phyloP scores from a whole-genome alignment of 805 yeast species.

The Isabelozyma gotoi region DNA sequence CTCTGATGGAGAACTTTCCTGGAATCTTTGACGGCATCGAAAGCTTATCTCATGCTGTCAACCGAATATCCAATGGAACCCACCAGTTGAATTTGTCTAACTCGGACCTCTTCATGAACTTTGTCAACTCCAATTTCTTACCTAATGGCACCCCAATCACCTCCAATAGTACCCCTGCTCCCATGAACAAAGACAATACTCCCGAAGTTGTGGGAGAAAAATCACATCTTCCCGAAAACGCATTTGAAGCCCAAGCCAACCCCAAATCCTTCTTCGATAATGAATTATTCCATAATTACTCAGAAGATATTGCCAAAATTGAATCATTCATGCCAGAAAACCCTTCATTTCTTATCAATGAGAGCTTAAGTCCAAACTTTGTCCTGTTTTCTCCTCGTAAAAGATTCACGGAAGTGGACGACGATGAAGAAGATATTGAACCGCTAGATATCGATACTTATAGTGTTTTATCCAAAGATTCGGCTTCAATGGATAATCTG shows the following conservation, averaged over 20 bases:
- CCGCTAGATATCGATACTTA: not conserved
- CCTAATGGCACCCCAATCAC: not conserved
- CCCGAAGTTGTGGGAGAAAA: slow-evolving; percentile 8
- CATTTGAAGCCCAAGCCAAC: not conserved
- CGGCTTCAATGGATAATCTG: not conserved
- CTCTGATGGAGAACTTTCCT: not conserved
- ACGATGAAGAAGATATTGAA: slow-evolving; percentile 3
- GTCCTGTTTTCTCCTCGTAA: not conserved
- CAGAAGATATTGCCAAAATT: slow-evolving; percentile 35
- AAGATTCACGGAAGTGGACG: slow-evolving; percentile 5
- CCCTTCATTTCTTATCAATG: slow-evolving; percentile 10
- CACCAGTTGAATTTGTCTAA: slow-evolving; percentile 23
- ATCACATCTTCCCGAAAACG: not conserved
- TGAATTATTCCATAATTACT: slow-evolving; percentile 20
- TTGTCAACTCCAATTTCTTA: slow-evolving; percentile 12
- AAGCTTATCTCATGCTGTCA: slow-evolving; percentile 22
- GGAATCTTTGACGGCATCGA: slow-evolving; percentile 19
- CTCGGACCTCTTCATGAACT: slow-evolving; percentile 25
- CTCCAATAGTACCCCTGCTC: not conserved
- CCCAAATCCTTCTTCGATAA: not conserved
- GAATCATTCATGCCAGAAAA: slow-evolving; percentile 21
- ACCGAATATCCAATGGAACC: slow-evolving; percentile 23
- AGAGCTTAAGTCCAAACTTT: slow-evolving; percentile 3
- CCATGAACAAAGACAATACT: slow-evolving; percentile 3
- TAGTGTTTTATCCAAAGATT: not conserved